phyloP scores from a whole-genome alignment of 176 grass and related monocot species.

The Oryza rufipogon region DNA sequence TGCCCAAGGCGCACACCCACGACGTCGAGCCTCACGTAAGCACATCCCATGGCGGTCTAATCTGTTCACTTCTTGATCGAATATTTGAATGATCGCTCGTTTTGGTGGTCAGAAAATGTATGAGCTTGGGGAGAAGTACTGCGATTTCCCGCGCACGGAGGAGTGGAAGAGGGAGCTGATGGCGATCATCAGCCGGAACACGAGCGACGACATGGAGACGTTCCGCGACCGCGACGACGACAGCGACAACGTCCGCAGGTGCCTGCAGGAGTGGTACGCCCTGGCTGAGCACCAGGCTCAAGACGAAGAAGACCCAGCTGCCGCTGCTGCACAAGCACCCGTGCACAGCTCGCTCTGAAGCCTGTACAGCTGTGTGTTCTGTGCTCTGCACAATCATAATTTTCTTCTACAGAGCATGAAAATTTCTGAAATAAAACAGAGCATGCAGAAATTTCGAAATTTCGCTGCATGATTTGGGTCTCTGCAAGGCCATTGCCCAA shows the following conservation, averaged over 20 bases:
- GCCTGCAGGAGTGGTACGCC: background rate
- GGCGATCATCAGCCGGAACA: background rate
- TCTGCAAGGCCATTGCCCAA: background rate
- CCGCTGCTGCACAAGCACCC: background rate
- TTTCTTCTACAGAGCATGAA: background rate
- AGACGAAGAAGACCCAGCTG: background rate
- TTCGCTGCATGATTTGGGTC: background rate
- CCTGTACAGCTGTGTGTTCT: background rate
- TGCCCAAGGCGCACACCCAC: constrained; percentile 28
- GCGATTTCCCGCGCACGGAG: constrained; percentile 32
- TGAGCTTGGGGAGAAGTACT: constrained; percentile 29
- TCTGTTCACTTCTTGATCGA: background rate
- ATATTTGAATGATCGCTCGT: background rate
- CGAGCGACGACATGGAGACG: constrained; percentile 12
- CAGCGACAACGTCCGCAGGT: background rate
- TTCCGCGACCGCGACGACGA: constrained; percentile 27
- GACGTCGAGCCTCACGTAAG: constrained; percentile 4
- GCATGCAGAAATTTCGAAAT: background rate
- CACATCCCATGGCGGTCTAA: background rate
- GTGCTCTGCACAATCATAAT: background rate
- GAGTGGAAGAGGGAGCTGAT: constrained; percentile 34
- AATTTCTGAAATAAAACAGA: too few relatives aligned
- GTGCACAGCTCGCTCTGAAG: background rate
- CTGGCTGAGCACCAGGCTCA: background rate
- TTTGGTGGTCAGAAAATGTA: background rate